Evolutionary conservation across 2,329 filamentous ascomycete species (phyloP), one percentile per base, ranked within the genome.

Genomic region (Fusarium udum): DNA sequence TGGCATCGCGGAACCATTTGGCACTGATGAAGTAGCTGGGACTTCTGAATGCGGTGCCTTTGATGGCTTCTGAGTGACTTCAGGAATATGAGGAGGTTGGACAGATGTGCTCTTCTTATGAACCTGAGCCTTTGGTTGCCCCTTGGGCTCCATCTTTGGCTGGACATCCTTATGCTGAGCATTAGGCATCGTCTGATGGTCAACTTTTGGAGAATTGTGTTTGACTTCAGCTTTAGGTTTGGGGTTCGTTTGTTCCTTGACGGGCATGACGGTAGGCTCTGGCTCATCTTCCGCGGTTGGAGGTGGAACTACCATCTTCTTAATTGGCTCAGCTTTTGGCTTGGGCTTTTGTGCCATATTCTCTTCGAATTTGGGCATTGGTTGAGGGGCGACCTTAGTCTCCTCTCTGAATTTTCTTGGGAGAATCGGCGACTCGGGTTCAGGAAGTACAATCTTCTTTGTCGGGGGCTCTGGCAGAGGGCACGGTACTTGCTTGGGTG

Each of bases 211-310:
- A 3, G 15, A 11, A 4, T 2, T 28, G 3, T 48, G 55, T 26
- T 36, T 36, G 31, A 18, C 4, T 36, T 46, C 51, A 8, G 8
- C 37, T 26, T 39, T 45, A 4, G 7, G 13, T 11, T 46, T 36
- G 6, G 16, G 4, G 20, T 22, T 64, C 12, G 40, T 4, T 8
- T 46, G 46, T 11, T 46, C 57, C 24, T 61, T 26, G 9, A 24
- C 16, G n/a, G 34, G 22, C 22, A 56, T 34, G n/a, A 20, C 15
- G 10, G 12, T 18, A 32, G 39, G 6, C 24, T 53, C 31, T 20
- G 52, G 36, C 12, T 69, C 67, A 40, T 70, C 52, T 48, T 65
- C 59, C 13, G 70, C 66, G 2, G 66, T 60, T 3, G 52, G 45
- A n/a, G 34, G n/a, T 14, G 65, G 59, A 15, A 31, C 18, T 3